A percentile compares a stretch with the other conserved stretches of the same genome.
Evolutionary conservation across 192 early-diverging fungal species (phyloP).

Genomic region (Rhizoclosmatium sp.): DNA sequence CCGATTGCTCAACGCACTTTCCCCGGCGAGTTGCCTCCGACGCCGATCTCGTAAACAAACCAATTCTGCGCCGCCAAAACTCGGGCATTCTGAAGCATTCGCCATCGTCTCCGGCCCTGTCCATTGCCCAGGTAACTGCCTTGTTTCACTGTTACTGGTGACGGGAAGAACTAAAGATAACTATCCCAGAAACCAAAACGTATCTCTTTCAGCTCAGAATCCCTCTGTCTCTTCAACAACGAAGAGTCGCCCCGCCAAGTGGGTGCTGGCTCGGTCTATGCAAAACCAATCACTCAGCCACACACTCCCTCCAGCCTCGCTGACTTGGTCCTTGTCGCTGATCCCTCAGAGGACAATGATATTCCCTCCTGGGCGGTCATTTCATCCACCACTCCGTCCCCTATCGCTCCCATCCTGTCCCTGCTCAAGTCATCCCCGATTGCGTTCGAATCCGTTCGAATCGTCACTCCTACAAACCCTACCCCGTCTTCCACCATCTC

Average conservation of each 20-base stretch:
- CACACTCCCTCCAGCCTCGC: background rate
- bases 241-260: conserved; percentile 22
- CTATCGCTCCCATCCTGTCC: background rate
- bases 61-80: conserved; percentile 13
- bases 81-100: background rate
- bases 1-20: background rate
- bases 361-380: conserved; percentile 12
- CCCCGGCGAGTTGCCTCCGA: background rate
- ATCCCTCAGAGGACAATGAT: background rate
- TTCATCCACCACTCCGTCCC: conserved; percentile 30
- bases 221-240: conserved; percentile 20
- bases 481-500: conserved; percentile 37
- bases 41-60: background rate
- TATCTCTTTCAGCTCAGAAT: conserved; percentile 21
- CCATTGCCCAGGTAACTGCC: background rate
- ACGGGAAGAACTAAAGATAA: background rate
- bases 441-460: conserved; percentile 29
- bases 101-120: conserved; percentile 11
- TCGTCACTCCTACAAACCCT: conserved; percentile 38
- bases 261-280: background rate
- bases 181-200: background rate
- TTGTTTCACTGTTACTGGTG: background rate
- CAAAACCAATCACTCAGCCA: background rate
- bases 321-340: background rate
- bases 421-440: background rate